Evolutionary conservation across 2,329 filamentous ascomycete species (phyloP).

Genomic region (Microdochium trichocladiopsis): DNA sequence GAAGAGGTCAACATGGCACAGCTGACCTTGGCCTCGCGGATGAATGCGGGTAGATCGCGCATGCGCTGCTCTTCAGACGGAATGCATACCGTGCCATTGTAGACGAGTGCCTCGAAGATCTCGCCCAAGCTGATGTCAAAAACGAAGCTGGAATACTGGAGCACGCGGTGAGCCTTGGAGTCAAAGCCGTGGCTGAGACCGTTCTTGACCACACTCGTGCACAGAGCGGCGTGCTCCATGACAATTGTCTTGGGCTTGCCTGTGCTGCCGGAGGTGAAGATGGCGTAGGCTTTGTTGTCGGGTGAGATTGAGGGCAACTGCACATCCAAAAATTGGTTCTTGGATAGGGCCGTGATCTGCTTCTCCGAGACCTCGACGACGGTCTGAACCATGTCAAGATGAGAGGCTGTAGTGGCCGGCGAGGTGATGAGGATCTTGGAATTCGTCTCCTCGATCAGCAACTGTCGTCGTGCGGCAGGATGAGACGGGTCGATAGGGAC

Average conservation of each 20-base stretch:
- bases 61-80: slow-evolving; percentile 25
- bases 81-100: slow-evolving; percentile 17
- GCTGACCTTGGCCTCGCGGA: too few species aligned
- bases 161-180: slow-evolving; percentile 5
- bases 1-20: too few species aligned
- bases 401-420: too few species aligned
- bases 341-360: too few species aligned
- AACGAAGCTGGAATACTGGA: slow-evolving; percentile 19
- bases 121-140: slow-evolving; percentile 29
- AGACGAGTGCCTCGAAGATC: slow-evolving; percentile 24
- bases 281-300: slow-evolving; percentile 19
- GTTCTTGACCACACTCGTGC: slow-evolving; percentile 5
- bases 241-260: slow-evolving; percentile 41
- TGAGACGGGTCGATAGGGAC: too few species aligned
- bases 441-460: too few species aligned
- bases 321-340: too few species aligned
- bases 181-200: neutral
- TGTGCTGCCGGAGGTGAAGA: slow-evolving; percentile 45
- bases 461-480: too few species aligned
- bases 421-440: too few species aligned
- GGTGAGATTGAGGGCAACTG: neutral
- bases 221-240: slow-evolving; percentile 10
- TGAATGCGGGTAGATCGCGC: slow-evolving; percentile 11
- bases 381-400: too few species aligned
- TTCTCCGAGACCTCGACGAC: too few species aligned